A percentile compares a stretch with the other conserved stretches of the same genome.
These are phyloP conservation scores for Arthrobotrys entomopaga DNA, from an alignment of 2,329 filamentous ascomycete genomes.

Conservation along the genomic window DNA sequence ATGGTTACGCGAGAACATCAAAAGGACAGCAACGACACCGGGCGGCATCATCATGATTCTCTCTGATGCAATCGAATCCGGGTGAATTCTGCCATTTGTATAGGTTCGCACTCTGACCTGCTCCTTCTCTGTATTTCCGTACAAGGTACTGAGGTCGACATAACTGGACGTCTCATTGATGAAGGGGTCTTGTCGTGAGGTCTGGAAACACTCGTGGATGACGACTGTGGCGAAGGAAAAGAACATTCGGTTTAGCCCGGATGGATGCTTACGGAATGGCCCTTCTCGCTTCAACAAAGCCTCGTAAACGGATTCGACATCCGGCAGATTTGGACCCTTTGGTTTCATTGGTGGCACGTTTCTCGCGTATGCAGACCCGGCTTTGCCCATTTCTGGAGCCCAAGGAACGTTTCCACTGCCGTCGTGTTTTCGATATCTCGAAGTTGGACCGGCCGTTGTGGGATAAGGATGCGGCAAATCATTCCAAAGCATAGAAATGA, in stretches of 20 bases:
- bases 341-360: slow-evolving; percentile 68
- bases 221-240: slow-evolving; percentile 69
- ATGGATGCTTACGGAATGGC: slow-evolving; percentile 68
- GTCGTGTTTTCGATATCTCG: slow-evolving; percentile 64
- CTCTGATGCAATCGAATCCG: slow-evolving; percentile 75
- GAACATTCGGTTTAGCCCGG: slow-evolving; percentile 72
- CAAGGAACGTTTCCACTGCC: slow-evolving; percentile 68
- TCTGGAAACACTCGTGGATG: slow-evolving; percentile 71
- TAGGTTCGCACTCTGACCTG: slow-evolving; percentile 73
- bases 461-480: slow-evolving; percentile 67
- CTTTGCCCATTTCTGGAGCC: slow-evolving; percentile 72
- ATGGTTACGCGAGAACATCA: slow-evolving; percentile 77
- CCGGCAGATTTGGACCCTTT: slow-evolving; percentile 66
- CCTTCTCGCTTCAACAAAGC: slow-evolving; percentile 66
- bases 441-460: slow-evolving; percentile 64
- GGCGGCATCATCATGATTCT: slow-evolving; percentile 74
- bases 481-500: slow-evolving; percentile 68
- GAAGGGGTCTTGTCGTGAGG: slow-evolving; percentile 71
- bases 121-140: slow-evolving; percentile 73
- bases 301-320: slow-evolving; percentile 66
- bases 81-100: slow-evolving; percentile 73
- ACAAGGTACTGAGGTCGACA: slow-evolving; percentile 77
- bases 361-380: slow-evolving; percentile 74
- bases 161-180: slow-evolving; percentile 78
- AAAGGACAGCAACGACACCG: slow-evolving; percentile 73